Conservation (phyloP, 495 filamentous ascomycete species). For the Melanomma pulvis-pyrius region DNA sequence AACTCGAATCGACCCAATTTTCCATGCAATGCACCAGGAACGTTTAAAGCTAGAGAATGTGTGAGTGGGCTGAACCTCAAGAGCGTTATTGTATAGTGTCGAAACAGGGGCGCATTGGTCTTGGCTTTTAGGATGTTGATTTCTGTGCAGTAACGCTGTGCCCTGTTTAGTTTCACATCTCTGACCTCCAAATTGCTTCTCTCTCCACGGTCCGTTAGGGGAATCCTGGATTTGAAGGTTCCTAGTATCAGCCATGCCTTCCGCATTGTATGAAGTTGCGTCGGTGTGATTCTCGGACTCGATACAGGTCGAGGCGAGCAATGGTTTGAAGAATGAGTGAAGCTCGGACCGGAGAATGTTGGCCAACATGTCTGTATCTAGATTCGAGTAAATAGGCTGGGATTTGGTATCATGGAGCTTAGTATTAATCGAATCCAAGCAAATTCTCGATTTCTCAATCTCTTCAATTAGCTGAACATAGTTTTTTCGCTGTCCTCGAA, state of each 20-base stretch:
- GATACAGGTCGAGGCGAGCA: background rate
- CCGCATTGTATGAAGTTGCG: background rate
- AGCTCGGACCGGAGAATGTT: background rate
- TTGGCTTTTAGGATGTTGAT: no score
- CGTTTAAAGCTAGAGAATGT: no score
- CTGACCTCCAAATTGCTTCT: no score
- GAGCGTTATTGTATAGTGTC: no score
- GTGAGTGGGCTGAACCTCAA: no score
- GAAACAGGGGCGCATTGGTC: no score
- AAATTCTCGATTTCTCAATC: background rate
- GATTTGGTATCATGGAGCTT: background rate
- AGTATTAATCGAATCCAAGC: background rate
- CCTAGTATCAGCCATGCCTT: no score
- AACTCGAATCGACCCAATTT: background rate
- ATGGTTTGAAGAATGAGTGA: background rate
- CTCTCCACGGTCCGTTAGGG: no score
- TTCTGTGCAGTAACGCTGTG: no score
- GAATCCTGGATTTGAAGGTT: no score
- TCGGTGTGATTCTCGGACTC: background rate
- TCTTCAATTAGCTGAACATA: background rate
- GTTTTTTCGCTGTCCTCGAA: background rate
- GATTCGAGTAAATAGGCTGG: background rate
- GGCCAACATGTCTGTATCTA: background rate
- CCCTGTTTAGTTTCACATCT: no score
- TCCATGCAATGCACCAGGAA: background rate